These are phyloP conservation scores for Rhizoclosmatium globosum DNA, from an alignment of 192 early-diverging fungal genomes.

Conservation along the genomic window DNA sequence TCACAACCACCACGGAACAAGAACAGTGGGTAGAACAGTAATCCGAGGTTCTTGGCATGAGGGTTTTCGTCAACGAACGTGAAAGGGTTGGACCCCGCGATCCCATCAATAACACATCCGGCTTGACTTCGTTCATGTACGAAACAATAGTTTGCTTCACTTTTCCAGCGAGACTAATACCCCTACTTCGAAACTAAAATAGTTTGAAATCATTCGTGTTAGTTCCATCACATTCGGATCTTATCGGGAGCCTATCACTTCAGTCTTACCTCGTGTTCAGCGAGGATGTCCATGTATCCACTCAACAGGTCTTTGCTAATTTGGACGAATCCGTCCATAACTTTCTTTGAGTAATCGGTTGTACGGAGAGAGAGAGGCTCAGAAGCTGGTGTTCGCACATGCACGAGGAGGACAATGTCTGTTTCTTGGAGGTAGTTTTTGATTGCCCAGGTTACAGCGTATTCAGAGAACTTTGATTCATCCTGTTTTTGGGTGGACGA, in stretches of 20 bases:
- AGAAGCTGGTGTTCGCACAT: background rate
- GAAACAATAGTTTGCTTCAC: background rate
- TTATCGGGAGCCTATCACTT: no score
- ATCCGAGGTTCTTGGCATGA: background rate
- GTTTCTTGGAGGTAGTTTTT: constrained; percentile 1
- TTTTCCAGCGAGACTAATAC: background rate
- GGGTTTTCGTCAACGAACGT: background rate
- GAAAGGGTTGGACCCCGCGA: background rate
- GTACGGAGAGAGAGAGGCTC: no score
- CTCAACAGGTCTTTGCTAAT: no score
- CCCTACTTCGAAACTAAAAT: background rate
- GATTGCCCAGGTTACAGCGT: constrained; percentile 26
- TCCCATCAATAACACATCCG: background rate
- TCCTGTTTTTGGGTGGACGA: background rate
- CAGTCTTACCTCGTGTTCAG: no score
- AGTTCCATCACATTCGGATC: no score
- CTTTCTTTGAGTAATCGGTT: no score
- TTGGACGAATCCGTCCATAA: no score
- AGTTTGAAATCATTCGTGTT: no score
- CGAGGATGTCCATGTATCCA: no score
- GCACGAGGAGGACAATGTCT: constrained; percentile 13
- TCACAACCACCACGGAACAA: background rate
- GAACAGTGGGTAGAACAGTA: background rate
- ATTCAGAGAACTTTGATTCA: constrained; percentile 8
- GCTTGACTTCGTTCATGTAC: background rate